Evolutionary conservation across 108 stramenopile genomes (phyloP).

Genomic region (Schizochytrium sp.): DNA sequence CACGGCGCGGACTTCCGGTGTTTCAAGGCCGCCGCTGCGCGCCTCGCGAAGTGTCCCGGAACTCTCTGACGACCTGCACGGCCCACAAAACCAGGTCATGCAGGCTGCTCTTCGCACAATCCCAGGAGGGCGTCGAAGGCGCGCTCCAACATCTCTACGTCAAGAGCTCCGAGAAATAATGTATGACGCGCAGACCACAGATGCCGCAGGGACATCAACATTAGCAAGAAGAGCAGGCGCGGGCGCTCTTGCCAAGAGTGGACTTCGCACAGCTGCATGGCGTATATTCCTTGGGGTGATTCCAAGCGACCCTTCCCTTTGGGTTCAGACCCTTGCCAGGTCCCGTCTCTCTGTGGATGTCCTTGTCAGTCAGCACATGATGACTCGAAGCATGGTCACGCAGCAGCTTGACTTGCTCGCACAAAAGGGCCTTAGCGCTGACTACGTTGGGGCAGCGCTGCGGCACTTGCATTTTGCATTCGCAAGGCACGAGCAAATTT

Average conservation of each 20-base stretch:
- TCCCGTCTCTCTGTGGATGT: background rate
- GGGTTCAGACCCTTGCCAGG: background rate
- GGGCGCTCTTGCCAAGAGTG: background rate
- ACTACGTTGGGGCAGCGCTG: background rate
- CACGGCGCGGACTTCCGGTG: background rate
- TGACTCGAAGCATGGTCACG: background rate
- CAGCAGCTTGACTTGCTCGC: background rate
- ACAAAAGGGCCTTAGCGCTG: background rate
- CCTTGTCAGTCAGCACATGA: background rate
- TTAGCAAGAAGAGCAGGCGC: background rate
- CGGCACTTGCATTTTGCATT: background rate
- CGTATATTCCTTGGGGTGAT: background rate
- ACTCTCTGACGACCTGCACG: background rate
- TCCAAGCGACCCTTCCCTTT: background rate
- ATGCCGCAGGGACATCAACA: background rate
- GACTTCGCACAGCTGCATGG: background rate
- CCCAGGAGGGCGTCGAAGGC: background rate
- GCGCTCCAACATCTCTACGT: background rate
- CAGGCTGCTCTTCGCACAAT: background rate
- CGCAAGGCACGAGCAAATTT: background rate
- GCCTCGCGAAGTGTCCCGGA: background rate
- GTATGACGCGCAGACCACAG: background rate
- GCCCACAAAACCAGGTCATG: background rate
- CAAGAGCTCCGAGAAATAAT: background rate
- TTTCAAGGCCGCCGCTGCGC: background rate